Conservation (phyloP, 169 alveolate species). For the Perkinsus marinus region DNA sequence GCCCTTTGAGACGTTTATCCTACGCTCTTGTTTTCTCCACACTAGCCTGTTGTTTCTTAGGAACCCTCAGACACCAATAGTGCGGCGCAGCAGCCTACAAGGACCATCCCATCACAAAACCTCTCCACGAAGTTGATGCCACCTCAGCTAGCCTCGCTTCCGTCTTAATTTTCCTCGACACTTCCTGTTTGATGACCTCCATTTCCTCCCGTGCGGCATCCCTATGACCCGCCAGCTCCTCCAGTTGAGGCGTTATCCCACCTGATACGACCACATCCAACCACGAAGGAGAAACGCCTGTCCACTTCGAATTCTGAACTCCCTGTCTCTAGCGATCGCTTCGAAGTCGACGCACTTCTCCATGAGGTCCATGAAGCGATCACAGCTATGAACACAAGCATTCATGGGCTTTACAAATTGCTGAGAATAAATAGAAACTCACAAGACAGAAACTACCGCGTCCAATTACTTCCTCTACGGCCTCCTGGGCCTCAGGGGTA, state of each 20-base stretch:
- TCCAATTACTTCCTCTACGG: background rate
- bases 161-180: background rate
- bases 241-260: background rate
- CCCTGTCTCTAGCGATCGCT: background rate
- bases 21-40: background rate
- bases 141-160: background rate
- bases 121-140: background rate
- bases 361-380: background rate
- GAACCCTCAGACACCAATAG: background rate
- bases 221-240: background rate
- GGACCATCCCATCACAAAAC: background rate
- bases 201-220: background rate
- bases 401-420: background rate
- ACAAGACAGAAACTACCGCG: too few species aligned
- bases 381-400: background rate
- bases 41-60: background rate
- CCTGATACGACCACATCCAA: background rate
- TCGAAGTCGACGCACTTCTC: background rate
- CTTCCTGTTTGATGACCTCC: background rate
- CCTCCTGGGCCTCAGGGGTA: background rate
- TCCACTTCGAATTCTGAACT: background rate
- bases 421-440: background rate
- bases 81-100: background rate
- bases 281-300: background rate
- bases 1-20: background rate